Evolutionary conservation across 768 basidiomycete species (phyloP).

Genomic region (Termitomyces sp.): DNA sequence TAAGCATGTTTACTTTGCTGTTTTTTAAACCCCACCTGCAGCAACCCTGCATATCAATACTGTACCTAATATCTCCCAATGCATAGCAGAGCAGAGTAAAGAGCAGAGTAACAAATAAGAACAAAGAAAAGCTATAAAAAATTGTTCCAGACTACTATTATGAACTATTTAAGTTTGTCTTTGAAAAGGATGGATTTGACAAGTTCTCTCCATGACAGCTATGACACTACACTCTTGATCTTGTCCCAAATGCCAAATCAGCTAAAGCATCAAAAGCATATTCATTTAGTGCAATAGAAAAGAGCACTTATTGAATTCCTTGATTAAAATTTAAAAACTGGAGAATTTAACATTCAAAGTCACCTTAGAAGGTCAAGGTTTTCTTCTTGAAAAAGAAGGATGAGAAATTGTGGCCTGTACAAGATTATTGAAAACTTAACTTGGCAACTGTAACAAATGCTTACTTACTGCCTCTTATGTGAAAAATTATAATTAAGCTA

Average conservation of each 20-base stretch:
- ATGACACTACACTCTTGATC: conserved; percentile 31
- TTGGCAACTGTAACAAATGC: no score
- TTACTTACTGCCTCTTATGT: no score
- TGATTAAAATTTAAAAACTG: background rate
- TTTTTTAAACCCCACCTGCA: no score
- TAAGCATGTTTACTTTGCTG: no score
- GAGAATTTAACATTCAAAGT: background rate
- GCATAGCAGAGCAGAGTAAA: no score
- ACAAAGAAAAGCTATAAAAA: no score
- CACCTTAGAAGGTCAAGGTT: conserved; percentile 17
- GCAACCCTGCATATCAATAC: no score
- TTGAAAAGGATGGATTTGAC: conserved; percentile 14
- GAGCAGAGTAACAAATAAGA: no score
- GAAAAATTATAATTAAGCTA: background rate
- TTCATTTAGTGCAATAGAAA: conserved; percentile 17
- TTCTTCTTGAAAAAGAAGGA: conserved; percentile 13
- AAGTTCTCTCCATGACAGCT: conserved; percentile 20
- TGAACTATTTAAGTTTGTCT: background rate
- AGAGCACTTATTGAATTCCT: background rate
- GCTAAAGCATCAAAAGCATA: conserved; percentile 19
- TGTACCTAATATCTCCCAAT: no score
- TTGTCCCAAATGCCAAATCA: conserved; percentile 20
- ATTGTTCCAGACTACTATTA: no score
- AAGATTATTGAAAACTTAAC: conserved; percentile 19
- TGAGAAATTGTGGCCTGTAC: conserved; percentile 16